Conservation (phyloP, 306 rosid species). For the Biancaea sappan region DNA sequence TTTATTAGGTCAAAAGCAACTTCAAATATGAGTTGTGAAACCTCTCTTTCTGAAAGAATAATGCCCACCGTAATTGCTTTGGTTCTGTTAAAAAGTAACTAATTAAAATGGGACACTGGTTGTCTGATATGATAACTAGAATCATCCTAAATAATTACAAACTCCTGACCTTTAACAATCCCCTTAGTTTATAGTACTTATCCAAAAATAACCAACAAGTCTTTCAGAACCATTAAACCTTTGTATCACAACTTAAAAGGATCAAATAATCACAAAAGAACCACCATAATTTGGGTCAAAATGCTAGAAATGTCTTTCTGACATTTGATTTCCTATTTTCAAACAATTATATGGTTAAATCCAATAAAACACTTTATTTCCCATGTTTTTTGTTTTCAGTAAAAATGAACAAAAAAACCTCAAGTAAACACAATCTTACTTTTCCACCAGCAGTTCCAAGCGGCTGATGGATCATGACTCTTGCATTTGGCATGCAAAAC, state of each 20-base stretch:
- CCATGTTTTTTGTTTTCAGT: not conserved
- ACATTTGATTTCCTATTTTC: not conserved
- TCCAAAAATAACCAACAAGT: not conserved
- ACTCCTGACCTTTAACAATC: not conserved
- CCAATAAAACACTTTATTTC: not conserved
- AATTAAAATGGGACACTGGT: too few relatives aligned
- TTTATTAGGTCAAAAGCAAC: too few relatives aligned
- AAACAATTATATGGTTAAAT: not conserved
- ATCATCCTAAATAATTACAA: not conserved
- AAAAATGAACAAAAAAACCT: not conserved
- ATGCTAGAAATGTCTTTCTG: not conserved
- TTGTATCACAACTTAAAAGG: not conserved
- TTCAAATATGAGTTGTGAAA: too few relatives aligned
- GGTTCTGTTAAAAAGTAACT: too few relatives aligned
- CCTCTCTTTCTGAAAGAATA: too few relatives aligned
- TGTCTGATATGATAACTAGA: not conserved
- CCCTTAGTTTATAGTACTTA: not conserved
- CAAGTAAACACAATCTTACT: slow-evolving; percentile 46
- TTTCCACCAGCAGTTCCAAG: slow-evolving; percentile 82
- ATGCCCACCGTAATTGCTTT: too few relatives aligned
- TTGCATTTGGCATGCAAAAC: slow-evolving; percentile 95
- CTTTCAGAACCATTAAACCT: not conserved
- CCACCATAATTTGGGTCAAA: not conserved
- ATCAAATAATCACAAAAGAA: not conserved
- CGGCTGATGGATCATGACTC: slow-evolving; percentile 97